Evolutionary conservation across 371 early-diverging fungal species (phyloP).

Genomic region (Fennellomyces sp.): DNA sequence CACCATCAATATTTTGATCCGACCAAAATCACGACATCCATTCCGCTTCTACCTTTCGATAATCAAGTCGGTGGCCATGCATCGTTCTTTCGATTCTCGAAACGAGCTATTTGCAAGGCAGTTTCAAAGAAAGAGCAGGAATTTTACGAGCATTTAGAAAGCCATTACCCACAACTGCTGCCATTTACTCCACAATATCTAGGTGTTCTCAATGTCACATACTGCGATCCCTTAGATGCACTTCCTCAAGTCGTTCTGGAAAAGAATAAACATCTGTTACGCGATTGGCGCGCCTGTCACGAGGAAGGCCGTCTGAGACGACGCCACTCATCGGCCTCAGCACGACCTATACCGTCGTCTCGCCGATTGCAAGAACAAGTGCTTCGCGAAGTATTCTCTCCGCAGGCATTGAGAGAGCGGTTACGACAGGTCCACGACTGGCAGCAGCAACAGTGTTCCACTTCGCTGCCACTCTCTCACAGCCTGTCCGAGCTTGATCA

Average conservation of each 20-base stretch:
- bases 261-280: constrained; percentile 78
- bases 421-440: constrained; percentile 45
- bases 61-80: constrained; percentile 54
- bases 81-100: constrained; percentile 48
- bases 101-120: constrained; percentile 57
- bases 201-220: constrained; percentile 93
- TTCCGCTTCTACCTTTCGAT: constrained; percentile 46
- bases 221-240: constrained; percentile 49
- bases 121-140: constrained; percentile 78
- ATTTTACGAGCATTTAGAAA: constrained; percentile 89
- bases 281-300: constrained; percentile 37
- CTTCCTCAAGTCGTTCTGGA: constrained; percentile 78
- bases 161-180: constrained; percentile 76
- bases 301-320: constrained; percentile 5
- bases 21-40: constrained; percentile 65
- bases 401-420: constrained; percentile 64
- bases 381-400: constrained; percentile 77
- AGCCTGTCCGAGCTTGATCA: constrained; percentile 4
- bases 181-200: constrained; percentile 90
- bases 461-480: constrained; percentile 4
- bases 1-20: constrained; percentile 35
- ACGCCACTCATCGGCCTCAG: constrained; percentile 12
- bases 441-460: constrained; percentile 17
- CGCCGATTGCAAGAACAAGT: constrained; percentile 66
- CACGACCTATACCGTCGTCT: background rate